Conservation (phyloP, 768 basidiomycete genomes). For the Naganishia kalamii region DNA sequence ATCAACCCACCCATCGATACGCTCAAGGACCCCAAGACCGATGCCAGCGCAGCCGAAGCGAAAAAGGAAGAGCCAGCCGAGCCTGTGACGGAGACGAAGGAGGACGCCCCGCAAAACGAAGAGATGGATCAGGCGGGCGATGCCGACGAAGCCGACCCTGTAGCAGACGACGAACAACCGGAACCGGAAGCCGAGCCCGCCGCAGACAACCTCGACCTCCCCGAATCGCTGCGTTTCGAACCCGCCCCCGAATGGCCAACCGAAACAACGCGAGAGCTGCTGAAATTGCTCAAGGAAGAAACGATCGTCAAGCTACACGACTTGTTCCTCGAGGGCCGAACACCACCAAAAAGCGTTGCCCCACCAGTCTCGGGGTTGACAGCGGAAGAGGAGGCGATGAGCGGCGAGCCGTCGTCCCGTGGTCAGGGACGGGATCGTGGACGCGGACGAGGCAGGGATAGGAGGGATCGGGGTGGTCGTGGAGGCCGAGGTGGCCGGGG, state of each 20-base stretch:
- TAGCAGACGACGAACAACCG: slow-evolving; percentile 26
- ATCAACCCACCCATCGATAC: slow-evolving; percentile 63
- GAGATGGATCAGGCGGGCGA: background rate
- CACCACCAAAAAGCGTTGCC: slow-evolving; percentile 57
- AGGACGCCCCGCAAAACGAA: slow-evolving; percentile 51
- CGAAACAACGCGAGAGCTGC: slow-evolving; percentile 49
- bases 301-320: slow-evolving; percentile 61
- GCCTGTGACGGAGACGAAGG: background rate
- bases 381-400: slow-evolving; percentile 27
- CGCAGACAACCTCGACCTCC: slow-evolving; percentile 28
- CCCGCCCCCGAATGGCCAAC: slow-evolving; percentile 30
- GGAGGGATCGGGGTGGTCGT: slow-evolving; percentile 30
- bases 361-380: background rate
- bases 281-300: slow-evolving; percentile 60
- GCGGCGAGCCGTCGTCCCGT: slow-evolving; percentile 7
- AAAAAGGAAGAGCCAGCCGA: background rate
- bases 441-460: slow-evolving; percentile 33
- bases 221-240: slow-evolving; percentile 33
- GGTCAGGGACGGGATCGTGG: slow-evolving; percentile 43
- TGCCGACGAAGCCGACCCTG: slow-evolving; percentile 32
- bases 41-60: background rate
- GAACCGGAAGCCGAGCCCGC: slow-evolving; percentile 51
- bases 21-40: slow-evolving; percentile 24
- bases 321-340: slow-evolving; percentile 73
- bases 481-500: slow-evolving; percentile 28